These are phyloP conservation scores for Scenedesmus sp. DNA, from an alignment of 163 green algal genomes.

Conservation along the genomic window DNA sequence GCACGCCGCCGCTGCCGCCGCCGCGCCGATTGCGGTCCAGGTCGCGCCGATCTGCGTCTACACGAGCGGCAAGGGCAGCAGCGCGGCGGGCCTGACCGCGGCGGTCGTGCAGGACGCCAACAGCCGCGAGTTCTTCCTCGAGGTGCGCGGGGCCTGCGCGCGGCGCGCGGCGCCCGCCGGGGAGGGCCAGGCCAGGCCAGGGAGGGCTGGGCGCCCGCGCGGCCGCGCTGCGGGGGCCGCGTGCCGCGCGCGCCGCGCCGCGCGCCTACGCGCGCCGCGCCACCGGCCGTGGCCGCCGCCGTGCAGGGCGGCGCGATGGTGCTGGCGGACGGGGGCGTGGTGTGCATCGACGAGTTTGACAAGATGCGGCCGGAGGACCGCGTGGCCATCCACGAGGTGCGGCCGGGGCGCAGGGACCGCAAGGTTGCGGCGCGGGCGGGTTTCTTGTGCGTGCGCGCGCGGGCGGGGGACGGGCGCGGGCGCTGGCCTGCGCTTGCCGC, in stretches of 20 bases:
- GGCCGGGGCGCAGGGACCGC: too few relatives aligned
- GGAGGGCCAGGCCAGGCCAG: too few relatives aligned
- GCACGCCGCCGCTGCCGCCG: not conserved
- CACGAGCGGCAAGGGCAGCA: constrained; percentile 98
- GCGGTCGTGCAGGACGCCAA: constrained; percentile 86
- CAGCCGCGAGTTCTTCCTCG: constrained; percentile 96
- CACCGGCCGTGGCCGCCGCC: too few relatives aligned
- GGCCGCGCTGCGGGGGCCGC: too few relatives aligned
- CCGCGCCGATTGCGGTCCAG: constrained; percentile 28
- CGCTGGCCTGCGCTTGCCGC: constrained; percentile 54
- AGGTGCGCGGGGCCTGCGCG: too few relatives aligned
- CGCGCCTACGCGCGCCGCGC: too few relatives aligned
- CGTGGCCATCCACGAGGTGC: constrained; percentile 93
- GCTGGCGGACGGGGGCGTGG: constrained; percentile 96
- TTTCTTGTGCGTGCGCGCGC: too few relatives aligned
- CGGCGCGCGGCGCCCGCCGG: too few relatives aligned
- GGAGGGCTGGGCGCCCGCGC: too few relatives aligned
- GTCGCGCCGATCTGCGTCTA: constrained; percentile 97
- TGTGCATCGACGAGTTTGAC: constrained; percentile 99
- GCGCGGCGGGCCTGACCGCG: constrained; percentile 96
- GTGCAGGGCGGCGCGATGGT: constrained; percentile 96
- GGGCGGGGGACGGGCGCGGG: too few relatives aligned
- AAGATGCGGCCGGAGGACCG: constrained; percentile 99
- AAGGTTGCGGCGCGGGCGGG: too few relatives aligned
- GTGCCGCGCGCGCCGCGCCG: too few relatives aligned